phyloP scores from a whole-genome alignment of 2,329 filamentous ascomycete genomes.

The Penicillium sp. region DNA sequence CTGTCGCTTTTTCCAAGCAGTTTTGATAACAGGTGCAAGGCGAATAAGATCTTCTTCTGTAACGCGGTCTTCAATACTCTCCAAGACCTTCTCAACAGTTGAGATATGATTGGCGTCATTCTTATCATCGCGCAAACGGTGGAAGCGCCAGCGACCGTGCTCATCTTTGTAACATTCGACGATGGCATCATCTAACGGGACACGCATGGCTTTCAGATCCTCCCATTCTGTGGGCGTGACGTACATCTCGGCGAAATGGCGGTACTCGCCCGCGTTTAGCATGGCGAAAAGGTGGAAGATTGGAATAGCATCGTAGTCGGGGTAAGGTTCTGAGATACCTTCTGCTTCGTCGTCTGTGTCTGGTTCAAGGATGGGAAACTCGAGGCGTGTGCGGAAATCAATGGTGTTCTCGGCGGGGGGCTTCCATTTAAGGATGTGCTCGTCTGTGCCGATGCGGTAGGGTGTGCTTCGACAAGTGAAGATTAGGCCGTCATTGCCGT shows the following conservation, averaged over 20 bases:
- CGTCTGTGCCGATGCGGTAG: constrained; percentile 89
- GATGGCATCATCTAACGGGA: constrained; percentile 81
- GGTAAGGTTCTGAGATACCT: constrained; percentile 61
- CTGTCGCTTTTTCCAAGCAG: constrained; percentile 72
- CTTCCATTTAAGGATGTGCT: constrained; percentile 97
- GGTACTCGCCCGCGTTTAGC: constrained; percentile 65
- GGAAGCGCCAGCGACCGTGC: constrained; percentile 75
- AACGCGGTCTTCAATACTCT: constrained; percentile 85
- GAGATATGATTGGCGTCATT: constrained; percentile 82
- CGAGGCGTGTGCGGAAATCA: constrained; percentile 80
- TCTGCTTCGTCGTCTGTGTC: constrained; percentile 68
- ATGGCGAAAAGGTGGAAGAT: constrained; percentile 71
- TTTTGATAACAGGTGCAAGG: constrained; percentile 69
- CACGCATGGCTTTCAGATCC: constrained; percentile 67
- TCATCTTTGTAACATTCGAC: constrained; percentile 87
- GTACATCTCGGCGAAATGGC: constrained; percentile 66
- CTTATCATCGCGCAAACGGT: constrained; percentile 92
- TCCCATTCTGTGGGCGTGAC: constrained; percentile 82
- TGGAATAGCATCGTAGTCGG: constrained; percentile 80
- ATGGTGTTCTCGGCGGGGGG: constrained; percentile 92
- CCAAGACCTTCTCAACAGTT: constrained; percentile 81
- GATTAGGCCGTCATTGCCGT: constrained; percentile 95
- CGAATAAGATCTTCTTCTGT: constrained; percentile 76
- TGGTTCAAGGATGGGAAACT: constrained; percentile 72
- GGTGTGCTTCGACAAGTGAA: constrained; percentile 90